phyloP scores from a whole-genome alignment of 768 basidiomycete species.

The Russula sp. region DNA sequence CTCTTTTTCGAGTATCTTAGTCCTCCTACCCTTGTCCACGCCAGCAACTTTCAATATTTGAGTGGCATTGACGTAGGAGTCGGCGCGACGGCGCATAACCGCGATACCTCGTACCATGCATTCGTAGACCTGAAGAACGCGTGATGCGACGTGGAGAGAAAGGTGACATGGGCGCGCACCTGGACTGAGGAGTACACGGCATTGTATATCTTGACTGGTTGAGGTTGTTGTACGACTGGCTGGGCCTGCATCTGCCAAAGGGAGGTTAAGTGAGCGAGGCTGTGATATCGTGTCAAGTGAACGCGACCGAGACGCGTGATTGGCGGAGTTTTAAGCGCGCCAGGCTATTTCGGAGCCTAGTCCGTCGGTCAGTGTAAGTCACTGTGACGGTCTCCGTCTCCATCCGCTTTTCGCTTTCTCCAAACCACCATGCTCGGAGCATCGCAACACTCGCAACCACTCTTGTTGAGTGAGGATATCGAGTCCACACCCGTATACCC shows the following conservation, averaged over 20 bases:
- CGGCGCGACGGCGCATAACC: constrained; percentile 93
- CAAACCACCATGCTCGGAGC: constrained; percentile 8
- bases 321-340: constrained; percentile 29
- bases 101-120: constrained; percentile 98
- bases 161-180: constrained; percentile 40
- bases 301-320: constrained; percentile 27
- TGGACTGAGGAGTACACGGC: constrained; percentile 89
- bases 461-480: constrained; percentile 51
- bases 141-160: constrained; percentile 28
- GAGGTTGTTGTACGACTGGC: constrained; percentile 33
- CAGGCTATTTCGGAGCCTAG: no score
- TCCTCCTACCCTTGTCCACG: constrained; percentile 92
- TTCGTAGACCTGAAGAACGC: constrained; percentile 74
- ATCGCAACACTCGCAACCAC: constrained; percentile 38
- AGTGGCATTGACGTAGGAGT: constrained; percentile 97
- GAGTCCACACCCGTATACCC: constrained; percentile 70
- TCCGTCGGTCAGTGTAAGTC: no score
- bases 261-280: background rate
- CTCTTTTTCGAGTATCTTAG: constrained; percentile 97
- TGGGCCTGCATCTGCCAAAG: constrained; percentile 24
- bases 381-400: background rate
- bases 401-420: background rate
- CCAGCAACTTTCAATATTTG: constrained; percentile 99
- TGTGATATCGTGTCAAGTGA: background rate
- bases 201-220: constrained; percentile 84